These are phyloP conservation scores for Puccinia polysora DNA, from an alignment of 1,284 basidiomycete genomes.

Conservation along the genomic window DNA sequence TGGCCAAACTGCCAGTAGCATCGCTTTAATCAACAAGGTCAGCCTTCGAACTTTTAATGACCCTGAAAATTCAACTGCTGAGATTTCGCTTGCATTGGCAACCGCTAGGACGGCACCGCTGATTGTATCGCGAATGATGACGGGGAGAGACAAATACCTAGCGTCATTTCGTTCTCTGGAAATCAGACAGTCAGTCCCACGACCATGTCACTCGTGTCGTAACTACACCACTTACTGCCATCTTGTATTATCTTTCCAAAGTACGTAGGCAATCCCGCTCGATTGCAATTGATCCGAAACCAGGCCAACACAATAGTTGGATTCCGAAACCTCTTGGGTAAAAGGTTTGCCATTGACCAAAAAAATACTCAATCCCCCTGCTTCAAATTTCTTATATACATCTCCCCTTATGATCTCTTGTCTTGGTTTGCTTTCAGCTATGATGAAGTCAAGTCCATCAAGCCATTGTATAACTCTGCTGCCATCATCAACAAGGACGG, in stretches of 20 bases:
- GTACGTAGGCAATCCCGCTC: constrained; percentile 96
- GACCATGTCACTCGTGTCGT: no score
- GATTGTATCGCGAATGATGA: constrained; percentile 98
- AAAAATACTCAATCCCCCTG: not conserved
- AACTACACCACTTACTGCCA: not conserved
- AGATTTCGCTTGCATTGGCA: no score
- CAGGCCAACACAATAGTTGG: constrained; percentile 86
- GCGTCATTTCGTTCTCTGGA: constrained; percentile 84
- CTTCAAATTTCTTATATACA: not conserved
- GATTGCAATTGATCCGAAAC: constrained; percentile 91
- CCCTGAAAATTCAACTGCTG: no score
- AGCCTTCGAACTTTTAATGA: no score
- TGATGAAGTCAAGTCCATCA: constrained; percentile 62
- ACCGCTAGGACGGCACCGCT: constrained; percentile 77
- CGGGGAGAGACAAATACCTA: constrained; percentile 95
- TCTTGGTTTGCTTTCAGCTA: no score
- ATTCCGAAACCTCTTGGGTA: constrained; percentile 89
- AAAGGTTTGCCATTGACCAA: constrained; percentile 62
- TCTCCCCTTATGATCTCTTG: constrained; percentile 5
- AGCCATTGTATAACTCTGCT: constrained; percentile 77
- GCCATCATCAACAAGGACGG: constrained; percentile 68
- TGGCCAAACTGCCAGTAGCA: constrained; percentile 90
- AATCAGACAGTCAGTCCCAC: constrained; percentile 85
- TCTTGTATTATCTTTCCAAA: constrained; percentile 51
- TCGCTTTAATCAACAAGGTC: constrained; percentile 92